These are phyloP conservation scores for Ogataea methanolica DNA, from an alignment of 805 yeast genomes.

Conservation along the genomic window DNA sequence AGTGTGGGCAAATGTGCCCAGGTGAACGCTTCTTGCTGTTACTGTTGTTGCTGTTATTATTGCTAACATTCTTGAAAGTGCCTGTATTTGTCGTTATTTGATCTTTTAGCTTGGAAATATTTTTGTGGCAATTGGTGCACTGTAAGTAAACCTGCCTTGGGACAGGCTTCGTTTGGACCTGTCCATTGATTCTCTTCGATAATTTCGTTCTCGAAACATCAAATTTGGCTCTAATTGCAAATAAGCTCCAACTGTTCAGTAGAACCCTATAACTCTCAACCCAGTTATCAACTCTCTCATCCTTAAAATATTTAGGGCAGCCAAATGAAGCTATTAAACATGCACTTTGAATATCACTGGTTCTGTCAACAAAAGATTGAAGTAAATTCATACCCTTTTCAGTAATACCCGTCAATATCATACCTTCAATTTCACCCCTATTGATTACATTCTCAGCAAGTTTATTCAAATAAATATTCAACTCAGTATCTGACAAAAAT, in stretches of 20 bases:
- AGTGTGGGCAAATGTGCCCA: conserved; percentile 60
- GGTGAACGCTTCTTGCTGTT: conserved; percentile 9
- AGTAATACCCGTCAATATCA: conserved; percentile 88
- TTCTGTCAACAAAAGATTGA: conserved; percentile 83
- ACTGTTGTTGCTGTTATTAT: background rate
- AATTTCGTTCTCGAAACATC: conserved; percentile 74
- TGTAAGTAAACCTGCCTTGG: conserved; percentile 78
- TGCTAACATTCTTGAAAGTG: conserved; percentile 3
- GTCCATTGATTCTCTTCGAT: conserved; percentile 48
- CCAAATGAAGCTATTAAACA: conserved; percentile 77
- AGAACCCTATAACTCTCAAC: conserved; percentile 60
- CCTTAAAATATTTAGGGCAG: conserved; percentile 77
- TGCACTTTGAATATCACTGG: conserved; percentile 90
- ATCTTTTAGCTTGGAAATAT: conserved; percentile 40
- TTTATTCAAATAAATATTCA: conserved; percentile 64
- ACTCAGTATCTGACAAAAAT: conserved; percentile 74
- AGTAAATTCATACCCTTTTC: conserved; percentile 75
- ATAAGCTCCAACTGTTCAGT: conserved; percentile 77
- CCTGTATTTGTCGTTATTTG: background rate
- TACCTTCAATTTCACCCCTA: conserved; percentile 86
- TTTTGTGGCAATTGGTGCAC: conserved; percentile 78
- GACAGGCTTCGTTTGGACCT: conserved; percentile 41
- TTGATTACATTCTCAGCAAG: conserved; percentile 66
- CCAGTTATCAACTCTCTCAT: conserved; percentile 75
- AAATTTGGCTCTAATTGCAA: conserved; percentile 74